Evolutionary conservation across 306 rosid species (phyloP).

Genomic region (Canavalia ensiformis): DNA sequence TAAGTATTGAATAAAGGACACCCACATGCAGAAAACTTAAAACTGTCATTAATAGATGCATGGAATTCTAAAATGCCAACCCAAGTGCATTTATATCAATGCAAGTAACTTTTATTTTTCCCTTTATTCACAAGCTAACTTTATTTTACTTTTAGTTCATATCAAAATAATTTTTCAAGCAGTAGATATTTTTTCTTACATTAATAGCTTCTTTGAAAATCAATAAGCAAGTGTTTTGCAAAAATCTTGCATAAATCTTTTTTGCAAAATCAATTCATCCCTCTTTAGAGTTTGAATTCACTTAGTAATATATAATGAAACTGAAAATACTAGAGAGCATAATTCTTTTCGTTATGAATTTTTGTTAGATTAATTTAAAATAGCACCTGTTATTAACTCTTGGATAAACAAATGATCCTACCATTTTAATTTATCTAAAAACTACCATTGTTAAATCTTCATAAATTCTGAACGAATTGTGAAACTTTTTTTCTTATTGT

Average conservation of each 20-base stretch:
- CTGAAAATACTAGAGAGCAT: not conserved
- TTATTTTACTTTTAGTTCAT: not conserved
- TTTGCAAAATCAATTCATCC: not conserved
- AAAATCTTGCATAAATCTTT: not conserved
- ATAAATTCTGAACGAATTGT: too few species aligned
- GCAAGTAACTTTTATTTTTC: not conserved
- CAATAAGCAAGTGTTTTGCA: not conserved
- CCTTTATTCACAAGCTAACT: not conserved
- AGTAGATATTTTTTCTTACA: not conserved
- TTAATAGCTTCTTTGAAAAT: not conserved
- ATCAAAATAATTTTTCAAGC: not conserved
- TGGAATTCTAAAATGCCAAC: constrained; percentile 45
- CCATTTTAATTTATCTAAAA: not conserved
- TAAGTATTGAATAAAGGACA: constrained; percentile 18
- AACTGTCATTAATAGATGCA: constrained; percentile 21
- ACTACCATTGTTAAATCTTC: not conserved
- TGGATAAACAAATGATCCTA: not conserved
- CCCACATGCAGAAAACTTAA: constrained; percentile 47
- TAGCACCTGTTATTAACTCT: not conserved
- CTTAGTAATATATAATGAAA: not conserved
- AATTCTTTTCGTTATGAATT: not conserved
- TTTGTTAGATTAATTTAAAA: not conserved
- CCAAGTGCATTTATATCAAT: constrained; percentile 33
- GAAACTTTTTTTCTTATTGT: not conserved
- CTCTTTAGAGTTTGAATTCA: not conserved